These are phyloP conservation scores for Vanrija sp. DNA, from an alignment of 1,284 basidiomycete species.

Conservation along the genomic window DNA sequence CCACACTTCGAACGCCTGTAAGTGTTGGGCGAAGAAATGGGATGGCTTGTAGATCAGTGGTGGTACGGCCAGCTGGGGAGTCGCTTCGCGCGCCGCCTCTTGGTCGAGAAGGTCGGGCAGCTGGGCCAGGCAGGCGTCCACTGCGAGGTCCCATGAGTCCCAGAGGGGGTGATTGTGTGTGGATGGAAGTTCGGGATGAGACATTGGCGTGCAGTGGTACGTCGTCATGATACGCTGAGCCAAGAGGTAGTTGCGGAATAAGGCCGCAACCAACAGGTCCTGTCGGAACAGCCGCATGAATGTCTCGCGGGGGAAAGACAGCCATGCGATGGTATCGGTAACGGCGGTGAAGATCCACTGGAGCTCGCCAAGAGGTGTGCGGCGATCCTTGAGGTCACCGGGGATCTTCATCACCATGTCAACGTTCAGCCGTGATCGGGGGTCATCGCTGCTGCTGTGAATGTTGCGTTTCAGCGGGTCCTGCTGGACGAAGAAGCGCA, in stretches of 20 bases:
- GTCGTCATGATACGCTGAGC: slow-evolving; percentile 98
- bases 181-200: slow-evolving; percentile 82
- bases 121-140: slow-evolving; percentile 92
- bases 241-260: slow-evolving; percentile 94
- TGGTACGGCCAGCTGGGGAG: slow-evolving; percentile 34
- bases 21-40: slow-evolving; percentile 91
- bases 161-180: slow-evolving; percentile 95
- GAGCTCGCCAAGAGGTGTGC: slow-evolving; percentile 92
- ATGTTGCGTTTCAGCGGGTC: slow-evolving; percentile 66
- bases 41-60: slow-evolving; percentile 69
- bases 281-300: slow-evolving; percentile 94
- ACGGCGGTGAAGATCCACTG: slow-evolving; percentile 99
- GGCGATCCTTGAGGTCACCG: slow-evolving; percentile 90
- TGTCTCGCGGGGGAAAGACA: slow-evolving; percentile 85
- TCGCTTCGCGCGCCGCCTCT: slow-evolving; percentile 52
- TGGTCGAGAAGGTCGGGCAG: slow-evolving; percentile 74
- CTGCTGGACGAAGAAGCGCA: slow-evolving; percentile 90
- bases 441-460: slow-evolving; percentile 56
- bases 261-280: slow-evolving; percentile 89
- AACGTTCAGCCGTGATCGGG: slow-evolving; percentile 58
- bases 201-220: slow-evolving; percentile 95
- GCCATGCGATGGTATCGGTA: slow-evolving; percentile 99
- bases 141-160: slow-evolving; percentile 96
- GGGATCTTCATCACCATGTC: slow-evolving; percentile 96
- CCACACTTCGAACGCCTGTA: slow-evolving; percentile 98